phyloP scores from a whole-genome alignment of 2,329 filamentous ascomycete species.

The Colletotrichum camelliae region DNA sequence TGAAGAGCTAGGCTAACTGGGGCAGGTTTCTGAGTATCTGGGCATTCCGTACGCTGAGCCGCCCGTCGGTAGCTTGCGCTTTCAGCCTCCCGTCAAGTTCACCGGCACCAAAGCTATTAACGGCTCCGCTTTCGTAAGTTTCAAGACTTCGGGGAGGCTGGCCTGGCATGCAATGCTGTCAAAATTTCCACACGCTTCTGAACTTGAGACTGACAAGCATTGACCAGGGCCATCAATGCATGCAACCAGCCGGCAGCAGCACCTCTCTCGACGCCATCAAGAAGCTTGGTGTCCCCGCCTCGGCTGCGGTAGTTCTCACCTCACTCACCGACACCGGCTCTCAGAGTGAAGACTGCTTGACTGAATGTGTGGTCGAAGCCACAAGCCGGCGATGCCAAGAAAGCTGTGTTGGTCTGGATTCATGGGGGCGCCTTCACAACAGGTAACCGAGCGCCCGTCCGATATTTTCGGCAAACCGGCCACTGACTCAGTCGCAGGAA shows the following conservation, averaged over 20 bases:
- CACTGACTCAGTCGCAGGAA: constrained; percentile 10
- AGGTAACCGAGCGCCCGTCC: constrained; percentile 23
- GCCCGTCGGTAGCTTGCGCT: constrained; percentile 56
- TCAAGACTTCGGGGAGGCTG: neutral
- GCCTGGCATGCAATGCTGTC: neutral
- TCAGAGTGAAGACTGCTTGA: constrained; percentile 41
- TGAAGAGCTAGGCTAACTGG: neutral
- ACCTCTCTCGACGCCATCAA: neutral
- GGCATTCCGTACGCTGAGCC: constrained; percentile 62
- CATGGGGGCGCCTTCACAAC: constrained; percentile 45
- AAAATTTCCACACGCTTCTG: neutral
- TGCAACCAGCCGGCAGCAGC: neutral
- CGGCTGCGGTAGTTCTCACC: neutral
- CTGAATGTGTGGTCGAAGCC: constrained; percentile 45
- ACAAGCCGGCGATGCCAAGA: constrained; percentile 34
- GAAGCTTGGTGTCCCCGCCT: constrained; percentile 15
- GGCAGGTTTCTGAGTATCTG: constrained; percentile 30
- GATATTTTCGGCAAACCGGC: neutral
- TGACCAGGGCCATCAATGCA: constrained; percentile 10
- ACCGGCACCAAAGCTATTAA: neutral
- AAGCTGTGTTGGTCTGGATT: constrained; percentile 50
- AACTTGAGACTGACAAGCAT: neutral
- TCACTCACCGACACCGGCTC: constrained; percentile 6
- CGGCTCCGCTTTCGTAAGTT: constrained; percentile 12
- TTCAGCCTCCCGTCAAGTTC: constrained; percentile 30